Percentiles rank a stretch among this genome's conserved stretches.
Conservation (phyloP, 1,284 basidiomycete species). For the Phenoliferia sp. region DNA sequence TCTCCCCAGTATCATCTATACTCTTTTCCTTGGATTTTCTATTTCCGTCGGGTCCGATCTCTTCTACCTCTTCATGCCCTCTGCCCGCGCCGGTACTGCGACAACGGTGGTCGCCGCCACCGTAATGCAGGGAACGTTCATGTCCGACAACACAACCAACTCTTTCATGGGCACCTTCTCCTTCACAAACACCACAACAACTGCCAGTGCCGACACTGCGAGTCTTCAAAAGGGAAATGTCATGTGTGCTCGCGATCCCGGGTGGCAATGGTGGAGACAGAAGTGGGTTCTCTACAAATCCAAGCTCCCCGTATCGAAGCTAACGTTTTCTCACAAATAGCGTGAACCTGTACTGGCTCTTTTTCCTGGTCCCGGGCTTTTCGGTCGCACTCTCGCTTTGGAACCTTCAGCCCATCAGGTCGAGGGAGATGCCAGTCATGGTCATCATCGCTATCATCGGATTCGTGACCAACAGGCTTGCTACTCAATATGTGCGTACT, state of each 20-base stretch:
- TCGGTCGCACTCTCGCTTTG: conserved; percentile 65
- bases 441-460: conserved; percentile 74
- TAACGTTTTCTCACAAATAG: conserved; percentile 45
- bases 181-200: conserved; percentile 55
- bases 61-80: conserved; percentile 69
- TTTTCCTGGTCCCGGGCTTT: conserved; percentile 76
- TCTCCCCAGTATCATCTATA: conserved; percentile 60
- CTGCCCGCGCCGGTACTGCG: conserved; percentile 54
- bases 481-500: conserved; percentile 6
- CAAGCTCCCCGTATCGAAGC: neutral
- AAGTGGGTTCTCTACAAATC: conserved; percentile 36
- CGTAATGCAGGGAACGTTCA: conserved; percentile 59
- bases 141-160: conserved; percentile 55
- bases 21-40: conserved; percentile 82
- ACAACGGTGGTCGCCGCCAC: conserved; percentile 50
- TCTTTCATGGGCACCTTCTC: conserved; percentile 67
- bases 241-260: conserved; percentile 62
- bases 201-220: conserved; percentile 32
- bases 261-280: conserved; percentile 70
- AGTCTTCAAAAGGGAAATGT: conserved; percentile 39
- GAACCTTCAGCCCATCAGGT: conserved; percentile 69
- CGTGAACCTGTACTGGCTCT: conserved; percentile 63
- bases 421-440: conserved; percentile 72
- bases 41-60: conserved; percentile 82
- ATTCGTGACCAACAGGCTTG: conserved; percentile 53